Evolutionary conservation across 345 rosid genomes (phyloP), one percentile per base, ranked within the genome.

Genomic region (Raphanus sativus): DNA sequence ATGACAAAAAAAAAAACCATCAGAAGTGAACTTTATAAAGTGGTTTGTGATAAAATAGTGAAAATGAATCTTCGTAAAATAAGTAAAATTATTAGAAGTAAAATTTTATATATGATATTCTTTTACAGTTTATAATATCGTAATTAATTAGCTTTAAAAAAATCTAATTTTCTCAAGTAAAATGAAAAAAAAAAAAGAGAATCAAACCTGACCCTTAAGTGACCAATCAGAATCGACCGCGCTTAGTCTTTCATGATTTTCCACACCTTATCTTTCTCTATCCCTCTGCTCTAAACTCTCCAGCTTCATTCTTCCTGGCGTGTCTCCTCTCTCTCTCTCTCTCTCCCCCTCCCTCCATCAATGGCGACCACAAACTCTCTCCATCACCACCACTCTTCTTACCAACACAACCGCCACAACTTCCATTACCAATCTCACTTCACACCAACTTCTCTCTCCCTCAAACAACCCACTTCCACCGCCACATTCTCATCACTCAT

Each of bases 151-250:
- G 21, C 21, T 21, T 21, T 21, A 21, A 21, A 21, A 21, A 21
- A 21, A 21, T 21, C 21, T 21, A 21, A 21, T 21, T 21, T 21
- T 21, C 21, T 21, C 21, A 13, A 12, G 3, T n/a, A 1, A 65
- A 65, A 30, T 28, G 7, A 45, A 15, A 56, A 60, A 16, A 12
- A 34, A 73, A 50, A 58, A 68, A 69, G 86, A 79, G 80, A 72
- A 87, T 88, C 85, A 40, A 67, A 80, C 84, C 93, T 88, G 84
- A 88, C 79, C 91, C 93, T 32, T 63, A 32, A 68, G 58, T 75
- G 64, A 48, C 98, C 97, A 91, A 93, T 93, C 86, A 89, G 70
- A 87, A 76, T 36, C 80, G 62, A 42, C 84, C 74, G 68, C 84
- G 58, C 74, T 54, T 78, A 38, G 83, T 71, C 82, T 8, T 77